A percentile compares a stretch with the other conserved stretches of the same genome.
phyloP scores from a whole-genome alignment of 2,329 filamentous ascomycete species.

The Hymenoscyphus fraxineus region DNA sequence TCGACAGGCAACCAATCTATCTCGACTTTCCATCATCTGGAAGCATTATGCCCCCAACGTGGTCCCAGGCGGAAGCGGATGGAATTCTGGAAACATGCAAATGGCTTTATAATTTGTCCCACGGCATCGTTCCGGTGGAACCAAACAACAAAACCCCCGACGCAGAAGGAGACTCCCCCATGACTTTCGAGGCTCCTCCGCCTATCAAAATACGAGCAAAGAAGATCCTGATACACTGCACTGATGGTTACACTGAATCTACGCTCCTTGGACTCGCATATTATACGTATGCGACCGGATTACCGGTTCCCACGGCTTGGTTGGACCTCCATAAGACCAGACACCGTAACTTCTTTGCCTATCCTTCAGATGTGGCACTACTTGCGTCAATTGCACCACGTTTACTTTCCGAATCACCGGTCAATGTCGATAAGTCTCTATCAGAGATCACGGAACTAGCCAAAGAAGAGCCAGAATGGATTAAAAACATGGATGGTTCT shows the following conservation, averaged over 20 bases:
- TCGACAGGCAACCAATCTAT: constrained; percentile 39
- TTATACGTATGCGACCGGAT: constrained; percentile 84
- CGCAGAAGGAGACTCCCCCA: constrained; percentile 53
- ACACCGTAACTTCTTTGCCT: constrained; percentile 92
- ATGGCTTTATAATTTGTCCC: constrained; percentile 83
- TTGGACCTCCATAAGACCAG: constrained; percentile 75
- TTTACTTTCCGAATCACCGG: constrained; percentile 68
- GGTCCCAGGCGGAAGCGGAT: constrained; percentile 78
- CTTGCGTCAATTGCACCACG: constrained; percentile 73
- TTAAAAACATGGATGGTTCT: constrained; percentile 80
- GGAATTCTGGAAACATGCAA: constrained; percentile 80
- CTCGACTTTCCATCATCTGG: constrained; percentile 91
- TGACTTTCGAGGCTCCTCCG: constrained; percentile 36
- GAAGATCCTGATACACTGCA: constrained; percentile 86
- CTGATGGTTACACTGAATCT: constrained; percentile 93
- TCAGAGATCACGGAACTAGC: constrained; percentile 51
- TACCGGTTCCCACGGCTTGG: constrained; percentile 81
- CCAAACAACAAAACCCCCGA: constrained; percentile 29
- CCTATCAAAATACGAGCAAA: constrained; percentile 36
- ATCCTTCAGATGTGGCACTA: constrained; percentile 82
- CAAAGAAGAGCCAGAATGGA: constrained; percentile 70
- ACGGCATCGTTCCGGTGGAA: constrained; percentile 49
- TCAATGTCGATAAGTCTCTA: constrained; percentile 45
- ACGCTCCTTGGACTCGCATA: constrained; percentile 87
- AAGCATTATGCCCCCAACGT: constrained; percentile 81